Evolutionary conservation across 164 flowering plant genomes (phyloP).

Genomic region (Akebia trifoliata): DNA sequence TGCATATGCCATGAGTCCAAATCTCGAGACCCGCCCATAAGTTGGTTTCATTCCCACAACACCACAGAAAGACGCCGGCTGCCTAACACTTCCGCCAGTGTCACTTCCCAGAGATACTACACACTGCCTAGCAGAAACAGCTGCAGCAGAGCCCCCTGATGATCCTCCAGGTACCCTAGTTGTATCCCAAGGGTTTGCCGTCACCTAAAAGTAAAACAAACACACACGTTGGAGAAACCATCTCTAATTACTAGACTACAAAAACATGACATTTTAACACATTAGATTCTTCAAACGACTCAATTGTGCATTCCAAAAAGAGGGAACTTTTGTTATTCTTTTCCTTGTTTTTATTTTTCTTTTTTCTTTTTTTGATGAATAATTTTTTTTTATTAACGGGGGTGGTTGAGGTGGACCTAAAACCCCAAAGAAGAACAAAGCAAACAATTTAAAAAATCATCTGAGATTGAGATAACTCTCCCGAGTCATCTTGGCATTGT

Average conservation of each 20-base stretch:
- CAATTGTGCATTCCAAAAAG: no score
- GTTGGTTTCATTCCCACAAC: conserved; percentile 98
- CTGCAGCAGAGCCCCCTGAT: conserved; percentile 97
- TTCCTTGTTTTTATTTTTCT: no score
- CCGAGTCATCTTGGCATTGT: no score
- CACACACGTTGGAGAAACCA: conserved; percentile 38
- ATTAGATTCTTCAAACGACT: no score
- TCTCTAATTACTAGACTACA: conserved; percentile 24
- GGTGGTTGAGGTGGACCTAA: no score
- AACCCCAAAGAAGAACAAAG: no score
- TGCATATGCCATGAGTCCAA: conserved; percentile 98
- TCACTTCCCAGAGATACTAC: conserved; percentile 89
- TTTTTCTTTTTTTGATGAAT: no score
- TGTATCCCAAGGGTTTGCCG: conserved; percentile 92
- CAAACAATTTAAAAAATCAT: no score
- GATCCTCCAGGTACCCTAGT: conserved; percentile 96
- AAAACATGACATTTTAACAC: no score
- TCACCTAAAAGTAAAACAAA: conserved; percentile 62
- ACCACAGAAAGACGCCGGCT: conserved; percentile 98
- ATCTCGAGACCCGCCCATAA: conserved; percentile 94
- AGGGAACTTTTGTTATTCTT: no score
- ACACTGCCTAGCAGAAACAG: conserved; percentile 98
- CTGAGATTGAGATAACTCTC: no score
- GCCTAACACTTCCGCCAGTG: conserved; percentile 98
- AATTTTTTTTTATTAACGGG: no score